Evolutionary conservation across 768 basidiomycete genomes (phyloP), one percentile per base, ranked within the genome.

Genomic region (Naematelia encephala): DNA sequence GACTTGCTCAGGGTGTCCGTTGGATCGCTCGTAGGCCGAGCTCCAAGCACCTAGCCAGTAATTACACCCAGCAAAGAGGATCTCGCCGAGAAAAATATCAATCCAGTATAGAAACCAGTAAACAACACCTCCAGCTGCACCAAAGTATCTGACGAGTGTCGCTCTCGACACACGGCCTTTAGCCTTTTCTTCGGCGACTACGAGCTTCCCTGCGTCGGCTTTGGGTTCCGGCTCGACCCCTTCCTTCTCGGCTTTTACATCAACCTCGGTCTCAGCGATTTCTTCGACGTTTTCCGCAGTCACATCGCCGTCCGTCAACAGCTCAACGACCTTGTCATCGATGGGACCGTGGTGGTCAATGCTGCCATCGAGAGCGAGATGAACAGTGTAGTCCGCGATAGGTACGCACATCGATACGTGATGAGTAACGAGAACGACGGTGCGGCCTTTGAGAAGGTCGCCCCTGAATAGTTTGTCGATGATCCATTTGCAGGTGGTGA

Each of bases 401-500:
- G 75, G 75, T 25, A 68, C 66, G 21, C 69, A 70, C 28, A 79
- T 66, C 14, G 62, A 67, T 43, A 78, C 66, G 57, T 78, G 76
- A 51, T 78, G 78, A 23, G 78, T 78, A 48, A 85, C 82, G 1
- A 84, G 75, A 8, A 85, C 64, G 10, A 84, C 76, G 1, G 84
- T 84, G n/a, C 84, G 78, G 22, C 78, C 81, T 14, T 70, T 73
- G 34, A 84, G 66, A 2, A 85, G 70, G 55, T 81, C 80, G 4
- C 82, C 81, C 49, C 72, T 64, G 59, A 84, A 78, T 57, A 82
- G 80, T 47, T 83, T 78, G 14, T 82, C 79, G 27, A 83, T 79
- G 57, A 84, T 82, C 76, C 77, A 82, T 53, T 81, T 79, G 5
- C 81, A 78, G 1, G 83, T 84, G 57, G 82, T 79, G 11, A 82